Conservation (phyloP, 2,329 filamentous ascomycete genomes). For the Alternaria longipes region DNA sequence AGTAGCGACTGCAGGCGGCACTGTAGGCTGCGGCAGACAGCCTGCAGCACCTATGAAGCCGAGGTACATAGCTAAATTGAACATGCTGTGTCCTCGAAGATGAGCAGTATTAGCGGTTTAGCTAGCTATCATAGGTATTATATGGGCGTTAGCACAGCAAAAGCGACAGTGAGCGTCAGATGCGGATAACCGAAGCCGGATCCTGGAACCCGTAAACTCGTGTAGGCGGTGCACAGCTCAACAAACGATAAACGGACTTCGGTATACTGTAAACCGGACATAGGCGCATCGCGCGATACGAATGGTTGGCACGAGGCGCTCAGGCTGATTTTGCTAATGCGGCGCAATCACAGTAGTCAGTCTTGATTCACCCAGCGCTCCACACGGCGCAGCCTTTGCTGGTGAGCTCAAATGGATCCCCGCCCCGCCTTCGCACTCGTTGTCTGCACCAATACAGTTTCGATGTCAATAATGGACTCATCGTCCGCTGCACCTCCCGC, state of each 20-base stretch:
- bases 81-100: no score
- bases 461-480: not conserved
- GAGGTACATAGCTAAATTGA: no score
- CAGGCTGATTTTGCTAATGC: not conserved
- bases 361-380: not conserved
- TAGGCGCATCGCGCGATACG: not conserved
- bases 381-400: not conserved
- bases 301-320: not conserved
- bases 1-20: no score
- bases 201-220: not conserved
- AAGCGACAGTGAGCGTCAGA: not conserved
- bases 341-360: not conserved
- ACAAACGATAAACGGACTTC: not conserved
- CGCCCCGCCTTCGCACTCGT: not conserved
- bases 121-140: no score
- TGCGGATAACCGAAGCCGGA: not conserved
- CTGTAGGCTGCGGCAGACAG: no score
- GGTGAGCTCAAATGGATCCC: not conserved
- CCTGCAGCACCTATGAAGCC: no score
- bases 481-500: not conserved
- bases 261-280: not conserved
- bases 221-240: slow-evolving; percentile 1
- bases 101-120: no score
- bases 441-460: not conserved
- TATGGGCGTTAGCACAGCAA: no score